Evolutionary conservation across 257 asterid species (phyloP), one percentile per base, ranked within the genome.

Genomic region (Handroanthus guayacan): DNA sequence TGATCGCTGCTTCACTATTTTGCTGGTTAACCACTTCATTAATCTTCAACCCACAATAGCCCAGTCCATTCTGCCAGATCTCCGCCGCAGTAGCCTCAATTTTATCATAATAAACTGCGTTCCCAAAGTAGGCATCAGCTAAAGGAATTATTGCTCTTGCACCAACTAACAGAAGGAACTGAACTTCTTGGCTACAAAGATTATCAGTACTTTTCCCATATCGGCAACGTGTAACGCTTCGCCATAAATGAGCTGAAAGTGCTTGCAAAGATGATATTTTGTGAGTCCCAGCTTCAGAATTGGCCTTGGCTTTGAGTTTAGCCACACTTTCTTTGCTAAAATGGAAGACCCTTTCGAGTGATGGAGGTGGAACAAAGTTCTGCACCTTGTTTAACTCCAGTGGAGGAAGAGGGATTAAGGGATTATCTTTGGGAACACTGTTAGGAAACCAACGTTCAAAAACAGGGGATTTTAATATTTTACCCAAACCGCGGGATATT

Each of bases 201-300:
- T 25, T 25, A 25, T 25, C 1, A 25, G 0, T 25, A 25, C 1
- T 25, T 25, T 25, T 25, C 31, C 31, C 31, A 1, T 48, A 6
- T 17, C 86, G 63, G 5, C 75, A 75, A 18, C 84, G 79, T 0
- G 38, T 45, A 4, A 78, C 66, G 41, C 89, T 57, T 37, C 78
- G 80, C 90, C 87, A 84, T 8, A 84, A 25, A 62, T 76, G 85
- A 67, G 89, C 86, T 14, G 60, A 17, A 10, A 85, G 18, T 3
- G 88, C 81, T 64, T 87, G 92, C 0, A 87, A 72, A 2, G 90
- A 71, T 1, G 90, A 84, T 36, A 84, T 82, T 3, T 43, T 76
- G 25, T 74, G 58, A 5, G 38, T 64, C 0, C 68, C 74, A 6
- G 78, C 78, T 57, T 86, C 84, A 1, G 80, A 3, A 38, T 75